phyloP scores from a whole-genome alignment of 768 basidiomycete species.

The Macrocybe gigantea region DNA sequence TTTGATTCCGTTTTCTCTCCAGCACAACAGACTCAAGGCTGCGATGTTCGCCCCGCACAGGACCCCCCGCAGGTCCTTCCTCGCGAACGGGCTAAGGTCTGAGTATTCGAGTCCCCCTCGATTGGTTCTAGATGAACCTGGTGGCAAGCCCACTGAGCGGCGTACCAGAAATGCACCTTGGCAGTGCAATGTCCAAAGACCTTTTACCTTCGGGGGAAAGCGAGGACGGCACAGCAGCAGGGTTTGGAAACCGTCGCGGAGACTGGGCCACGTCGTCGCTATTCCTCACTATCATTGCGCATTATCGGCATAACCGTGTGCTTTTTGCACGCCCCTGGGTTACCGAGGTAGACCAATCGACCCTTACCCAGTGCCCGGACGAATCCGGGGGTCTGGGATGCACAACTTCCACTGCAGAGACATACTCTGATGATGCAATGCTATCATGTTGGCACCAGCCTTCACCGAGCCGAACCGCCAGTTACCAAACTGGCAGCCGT shows the following conservation, averaged over 20 bases:
- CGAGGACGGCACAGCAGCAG: constrained; percentile 25
- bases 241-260: constrained; percentile 55
- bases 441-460: background rate
- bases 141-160: constrained; percentile 47
- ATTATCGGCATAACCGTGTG: constrained; percentile 12
- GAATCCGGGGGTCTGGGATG: background rate
- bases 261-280: constrained; percentile 35
- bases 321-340: constrained; percentile 4
- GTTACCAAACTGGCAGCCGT: background rate
- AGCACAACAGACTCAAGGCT: constrained; percentile 45
- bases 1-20: background rate
- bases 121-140: constrained; percentile 59
- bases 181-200: constrained; percentile 33
- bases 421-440: background rate
- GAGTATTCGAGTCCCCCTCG: constrained; percentile 63
- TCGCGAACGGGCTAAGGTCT: constrained; percentile 83
- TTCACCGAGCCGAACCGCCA: background rate
- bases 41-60: constrained; percentile 63
- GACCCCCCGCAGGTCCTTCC: constrained; percentile 21
- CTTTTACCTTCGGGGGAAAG: constrained; percentile 24
- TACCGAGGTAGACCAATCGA: background rate
- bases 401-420: background rate
- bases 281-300: background rate
- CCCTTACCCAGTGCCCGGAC: background rate
- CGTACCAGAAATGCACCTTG: constrained; percentile 61